Percentiles rank a stretch among this genome's conserved stretches.
phyloP scores from a whole-genome alignment of 352 stramenopile species.

The Phytophthora sp. region DNA sequence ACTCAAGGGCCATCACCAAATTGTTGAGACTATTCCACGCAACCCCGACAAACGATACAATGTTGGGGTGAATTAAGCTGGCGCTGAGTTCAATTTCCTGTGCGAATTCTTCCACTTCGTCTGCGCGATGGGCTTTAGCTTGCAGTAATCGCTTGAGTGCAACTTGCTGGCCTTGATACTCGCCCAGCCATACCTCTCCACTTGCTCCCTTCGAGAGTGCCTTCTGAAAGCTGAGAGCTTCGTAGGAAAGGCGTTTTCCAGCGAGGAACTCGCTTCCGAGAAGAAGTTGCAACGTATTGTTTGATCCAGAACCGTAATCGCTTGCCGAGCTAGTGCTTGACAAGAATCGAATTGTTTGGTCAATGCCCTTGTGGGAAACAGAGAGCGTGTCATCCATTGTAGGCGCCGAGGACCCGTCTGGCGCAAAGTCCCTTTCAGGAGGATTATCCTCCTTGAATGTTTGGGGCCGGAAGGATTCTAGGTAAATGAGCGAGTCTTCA shows the following conservation, averaged over 20 bases:
- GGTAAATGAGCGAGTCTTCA: slow-evolving; percentile 8
- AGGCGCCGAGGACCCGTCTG: neutral
- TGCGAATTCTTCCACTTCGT: slow-evolving; percentile 42
- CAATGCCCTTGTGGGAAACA: slow-evolving; percentile 8
- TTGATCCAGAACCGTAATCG: slow-evolving; percentile 7
- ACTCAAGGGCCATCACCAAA: slow-evolving; percentile 50
- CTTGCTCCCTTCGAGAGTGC: slow-evolving; percentile 48
- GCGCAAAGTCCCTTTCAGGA: neutral
- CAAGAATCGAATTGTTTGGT: slow-evolving; percentile 22
- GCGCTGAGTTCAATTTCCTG: slow-evolving; percentile 44
- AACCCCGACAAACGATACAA: slow-evolving; percentile 43
- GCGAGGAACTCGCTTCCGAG: slow-evolving; percentile 13
- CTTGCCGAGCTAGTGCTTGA: neutral
- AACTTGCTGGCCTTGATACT: slow-evolving; percentile 35
- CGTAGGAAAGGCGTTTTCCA: slow-evolving; percentile 28
- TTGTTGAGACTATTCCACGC: slow-evolving; percentile 59
- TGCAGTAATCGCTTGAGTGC: slow-evolving; percentile 53
- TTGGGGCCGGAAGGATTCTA: neutral
- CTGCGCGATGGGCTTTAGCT: slow-evolving; percentile 21
- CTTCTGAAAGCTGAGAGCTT: slow-evolving; percentile 30
- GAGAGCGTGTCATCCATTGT: slow-evolving; percentile 11
- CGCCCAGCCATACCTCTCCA: slow-evolving; percentile 56
- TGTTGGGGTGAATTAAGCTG: slow-evolving; percentile 38
- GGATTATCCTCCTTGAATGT: neutral
- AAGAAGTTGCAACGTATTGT: slow-evolving; percentile 21